phyloP scores from a whole-genome alignment of 2,329 filamentous ascomycete species.

The Fusarium ambrosium region DNA sequence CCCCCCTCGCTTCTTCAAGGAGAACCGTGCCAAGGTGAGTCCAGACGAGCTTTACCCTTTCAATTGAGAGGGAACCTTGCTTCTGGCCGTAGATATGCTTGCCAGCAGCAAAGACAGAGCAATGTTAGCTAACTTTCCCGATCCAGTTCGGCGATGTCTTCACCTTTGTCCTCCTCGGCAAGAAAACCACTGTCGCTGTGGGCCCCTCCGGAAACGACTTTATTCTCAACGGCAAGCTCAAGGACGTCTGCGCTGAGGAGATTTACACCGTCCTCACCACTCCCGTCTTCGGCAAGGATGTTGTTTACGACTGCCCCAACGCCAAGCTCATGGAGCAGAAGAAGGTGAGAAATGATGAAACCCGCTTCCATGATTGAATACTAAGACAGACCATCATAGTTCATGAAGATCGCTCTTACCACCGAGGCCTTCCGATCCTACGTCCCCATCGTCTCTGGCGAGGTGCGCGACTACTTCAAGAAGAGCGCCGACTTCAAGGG shows the following conservation, averaged over 20 bases:
- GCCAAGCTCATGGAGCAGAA: conserved; percentile 96
- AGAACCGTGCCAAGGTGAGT: conserved; percentile 79
- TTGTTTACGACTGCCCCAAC: conserved; percentile 93
- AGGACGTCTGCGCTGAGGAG: conserved; percentile 91
- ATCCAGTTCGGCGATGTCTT: conserved; percentile 87
- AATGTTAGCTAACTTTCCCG: conserved; percentile 20
- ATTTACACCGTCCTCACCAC: conserved; percentile 85
- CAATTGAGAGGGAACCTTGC: background rate
- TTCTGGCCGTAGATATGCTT: background rate
- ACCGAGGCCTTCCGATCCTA: conserved; percentile 81
- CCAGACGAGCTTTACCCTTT: background rate
- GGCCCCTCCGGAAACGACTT: conserved; percentile 90
- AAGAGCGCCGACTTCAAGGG: conserved; percentile 75
- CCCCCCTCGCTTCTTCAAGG: conserved; percentile 87
- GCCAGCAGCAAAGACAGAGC: background rate
- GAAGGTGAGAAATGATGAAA: conserved; percentile 70
- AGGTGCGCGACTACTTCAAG: conserved; percentile 81
- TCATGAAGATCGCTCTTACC: conserved; percentile 85
- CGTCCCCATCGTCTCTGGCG: conserved; percentile 81
- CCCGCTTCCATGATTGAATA: background rate
- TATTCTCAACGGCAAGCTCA: conserved; percentile 90
- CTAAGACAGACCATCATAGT: conserved; percentile 59
- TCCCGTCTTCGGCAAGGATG: conserved; percentile 83
- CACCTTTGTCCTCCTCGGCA: conserved; percentile 89
- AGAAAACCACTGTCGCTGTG: conserved; percentile 88